phyloP scores from a whole-genome alignment of 306 rosid species.

The Vachellia collinsii region DNA sequence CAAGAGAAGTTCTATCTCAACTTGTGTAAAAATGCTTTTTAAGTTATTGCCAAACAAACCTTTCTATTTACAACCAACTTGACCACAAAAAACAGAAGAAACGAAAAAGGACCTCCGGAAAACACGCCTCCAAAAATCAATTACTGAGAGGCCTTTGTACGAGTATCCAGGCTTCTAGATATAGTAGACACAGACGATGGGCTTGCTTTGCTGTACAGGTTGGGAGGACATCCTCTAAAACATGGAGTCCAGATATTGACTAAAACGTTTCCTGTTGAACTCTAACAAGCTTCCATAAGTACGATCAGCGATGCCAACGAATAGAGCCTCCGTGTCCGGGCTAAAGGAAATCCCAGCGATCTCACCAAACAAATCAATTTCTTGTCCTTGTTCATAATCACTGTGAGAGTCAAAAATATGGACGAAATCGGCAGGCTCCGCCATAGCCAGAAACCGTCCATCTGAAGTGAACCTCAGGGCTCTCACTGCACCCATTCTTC shows the following conservation, averaged over 20 bases:
- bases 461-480: slow-evolving; percentile 66
- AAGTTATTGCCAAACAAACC: too few species aligned
- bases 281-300: slow-evolving; percentile 85
- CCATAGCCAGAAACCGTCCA: slow-evolving; percentile 81
- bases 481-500: slow-evolving; percentile 92
- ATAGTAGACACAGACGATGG: not conserved
- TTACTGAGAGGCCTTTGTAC: too few species aligned
- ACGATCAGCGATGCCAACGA: slow-evolving; percentile 83
- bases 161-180: not conserved
- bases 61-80: not conserved
- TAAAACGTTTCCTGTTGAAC: slow-evolving; percentile 63
- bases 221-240: slow-evolving; percentile 40
- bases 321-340: slow-evolving; percentile 83
- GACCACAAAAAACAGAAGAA: not conserved
- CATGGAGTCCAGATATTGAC: slow-evolving; percentile 51
- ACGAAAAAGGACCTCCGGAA: not conserved
- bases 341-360: slow-evolving; percentile 87
- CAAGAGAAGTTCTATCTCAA: too few species aligned
- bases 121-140: not conserved
- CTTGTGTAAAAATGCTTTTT: too few species aligned
- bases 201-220: not conserved
- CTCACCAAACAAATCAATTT: slow-evolving; percentile 89
- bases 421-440: slow-evolving; percentile 94
- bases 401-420: slow-evolving; percentile 62
- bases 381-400: slow-evolving; percentile 66